Percentiles rank a stretch among this genome's conserved stretches.
phyloP scores from a whole-genome alignment of 2,329 filamentous ascomycete genomes.

The Diaporthe vaccinii region DNA sequence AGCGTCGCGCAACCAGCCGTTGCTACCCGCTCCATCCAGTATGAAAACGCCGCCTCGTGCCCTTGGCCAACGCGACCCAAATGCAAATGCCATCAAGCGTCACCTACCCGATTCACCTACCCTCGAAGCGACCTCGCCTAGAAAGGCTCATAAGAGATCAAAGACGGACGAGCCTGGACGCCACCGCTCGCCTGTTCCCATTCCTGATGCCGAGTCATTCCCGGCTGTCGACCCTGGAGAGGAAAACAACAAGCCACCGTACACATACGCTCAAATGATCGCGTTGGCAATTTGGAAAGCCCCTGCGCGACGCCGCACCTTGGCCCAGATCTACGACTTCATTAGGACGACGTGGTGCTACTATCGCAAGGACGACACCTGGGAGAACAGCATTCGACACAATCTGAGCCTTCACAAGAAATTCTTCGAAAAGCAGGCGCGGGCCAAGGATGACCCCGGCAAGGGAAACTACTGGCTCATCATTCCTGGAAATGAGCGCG shows the following conservation, averaged over 20 bases:
- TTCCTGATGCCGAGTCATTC: slow-evolving; percentile 85
- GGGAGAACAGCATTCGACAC: slow-evolving; percentile 99
- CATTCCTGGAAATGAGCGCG: slow-evolving; percentile 85
- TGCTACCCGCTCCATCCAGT: slow-evolving; percentile 37
- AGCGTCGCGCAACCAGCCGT: slow-evolving; percentile 34
- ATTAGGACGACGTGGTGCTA: slow-evolving; percentile 95
- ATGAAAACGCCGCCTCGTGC: slow-evolving; percentile 38
- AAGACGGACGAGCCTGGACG: slow-evolving; percentile 41
- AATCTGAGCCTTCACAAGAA: slow-evolving; percentile 98
- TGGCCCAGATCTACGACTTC: slow-evolving; percentile 99
- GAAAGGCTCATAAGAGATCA: slow-evolving; percentile 39
- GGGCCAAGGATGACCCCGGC: slow-evolving; percentile 95
- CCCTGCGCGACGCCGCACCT: slow-evolving; percentile 83
- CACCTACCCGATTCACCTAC: slow-evolving; percentile 38
- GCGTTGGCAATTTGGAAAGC: slow-evolving; percentile 96
- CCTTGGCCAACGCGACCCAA: slow-evolving; percentile 37
- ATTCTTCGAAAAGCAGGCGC: slow-evolving; percentile 89
- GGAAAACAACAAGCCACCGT: slow-evolving; percentile 88
- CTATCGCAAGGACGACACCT: slow-evolving; percentile 87
- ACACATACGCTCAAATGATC: slow-evolving; percentile 95
- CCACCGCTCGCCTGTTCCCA: slow-evolving; percentile 44
- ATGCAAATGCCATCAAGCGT: slow-evolving; percentile 36
- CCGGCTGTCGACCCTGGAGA: slow-evolving; percentile 76
- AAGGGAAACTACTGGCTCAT: slow-evolving; percentile 99
- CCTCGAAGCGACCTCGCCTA: slow-evolving; percentile 38